A percentile compares a stretch with the other conserved stretches of the same genome.
Evolutionary conservation across 108 stramenopile species (phyloP).

Genomic region (Cyclotella choctawhatcheeana): DNA sequence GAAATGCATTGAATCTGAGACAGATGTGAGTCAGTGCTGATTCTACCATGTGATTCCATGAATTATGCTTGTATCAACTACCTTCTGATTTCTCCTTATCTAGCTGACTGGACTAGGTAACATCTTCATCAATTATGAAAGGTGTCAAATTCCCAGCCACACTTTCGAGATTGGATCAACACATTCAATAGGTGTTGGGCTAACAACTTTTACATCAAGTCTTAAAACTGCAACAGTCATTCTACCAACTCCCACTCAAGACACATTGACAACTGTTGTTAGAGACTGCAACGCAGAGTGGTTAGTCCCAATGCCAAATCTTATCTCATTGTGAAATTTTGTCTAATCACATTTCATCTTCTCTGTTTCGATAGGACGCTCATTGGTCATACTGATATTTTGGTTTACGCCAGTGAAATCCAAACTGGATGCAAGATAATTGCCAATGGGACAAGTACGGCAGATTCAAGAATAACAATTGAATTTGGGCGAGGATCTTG

Average conservation of each 20-base stretch:
- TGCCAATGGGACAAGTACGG: background rate
- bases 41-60: too few relatives aligned
- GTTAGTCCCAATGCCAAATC: background rate
- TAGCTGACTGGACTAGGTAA: too few relatives aligned
- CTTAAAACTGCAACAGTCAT: background rate
- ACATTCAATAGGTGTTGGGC: conserved; percentile 1
- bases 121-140: conserved; percentile 6
- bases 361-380: too few relatives aligned
- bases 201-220: background rate
- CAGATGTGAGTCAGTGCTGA: too few relatives aligned
- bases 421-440: background rate
- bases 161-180: background rate
- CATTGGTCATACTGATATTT: background rate
- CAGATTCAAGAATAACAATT: background rate
- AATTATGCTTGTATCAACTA: too few relatives aligned
- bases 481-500: background rate
- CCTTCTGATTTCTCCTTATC: too few relatives aligned
- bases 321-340: too few relatives aligned
- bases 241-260: conserved; percentile 12
- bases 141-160: conserved; percentile 11
- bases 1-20: too few relatives aligned
- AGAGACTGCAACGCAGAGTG: background rate
- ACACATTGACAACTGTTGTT: background rate
- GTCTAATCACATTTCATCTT: too few relatives aligned
- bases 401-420: background rate